Evolutionary conservation across 805 yeast species (phyloP), one percentile per base, ranked within the genome.

Genomic region (Wickerhamia fluorescens): DNA sequence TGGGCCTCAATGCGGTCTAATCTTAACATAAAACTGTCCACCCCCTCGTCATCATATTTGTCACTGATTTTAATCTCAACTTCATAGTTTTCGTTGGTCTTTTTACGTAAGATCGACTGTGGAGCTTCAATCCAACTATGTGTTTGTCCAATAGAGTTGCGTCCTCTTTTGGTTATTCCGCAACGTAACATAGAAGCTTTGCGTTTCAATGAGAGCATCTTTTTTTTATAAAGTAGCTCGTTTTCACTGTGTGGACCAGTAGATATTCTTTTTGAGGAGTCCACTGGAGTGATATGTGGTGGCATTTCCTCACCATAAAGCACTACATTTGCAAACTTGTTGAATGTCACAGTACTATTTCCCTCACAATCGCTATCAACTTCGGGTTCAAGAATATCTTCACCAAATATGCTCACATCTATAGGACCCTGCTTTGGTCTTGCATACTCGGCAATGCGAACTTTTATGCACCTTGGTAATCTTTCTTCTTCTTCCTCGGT

Each of bases 61-160:
- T 25, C 13, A 1, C 23, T 24, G 16, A 29, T 25, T 3, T 14
- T 8, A 11, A 11, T 26, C 27, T 56, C 62, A 14, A 29, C 21
- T 10, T 41, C 45, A 25, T 31, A 51, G 27, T 56, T 56, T 7
- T 24, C 20, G 22, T 56, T 56, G 3, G 35, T 27, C 31, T 42
- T 47, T 25, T 38, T 50, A 30, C 51, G 53, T 18, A 56, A 36
- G 13, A 56, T 56, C 7, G 61, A 49, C 16, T 21, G 29, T n/a
- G n/a, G n/a, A n/a, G n/a, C n/a, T n/a, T n/a, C n/a, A n/a, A n/a
- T n/a, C 12, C 26, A 8, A 10, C 11, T 19, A 24, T 17, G n/a
- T n/a, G n/a, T n/a, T 14, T 15, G 18, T 7, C 25, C 19, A 10
- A 12, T 24, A 2, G 26, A 24, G 12, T 23, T 23, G 25, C 13